These are phyloP conservation scores for Pseudocercospora crystallina DNA, from an alignment of 2,329 filamentous ascomycete species.

Conservation along the genomic window DNA sequence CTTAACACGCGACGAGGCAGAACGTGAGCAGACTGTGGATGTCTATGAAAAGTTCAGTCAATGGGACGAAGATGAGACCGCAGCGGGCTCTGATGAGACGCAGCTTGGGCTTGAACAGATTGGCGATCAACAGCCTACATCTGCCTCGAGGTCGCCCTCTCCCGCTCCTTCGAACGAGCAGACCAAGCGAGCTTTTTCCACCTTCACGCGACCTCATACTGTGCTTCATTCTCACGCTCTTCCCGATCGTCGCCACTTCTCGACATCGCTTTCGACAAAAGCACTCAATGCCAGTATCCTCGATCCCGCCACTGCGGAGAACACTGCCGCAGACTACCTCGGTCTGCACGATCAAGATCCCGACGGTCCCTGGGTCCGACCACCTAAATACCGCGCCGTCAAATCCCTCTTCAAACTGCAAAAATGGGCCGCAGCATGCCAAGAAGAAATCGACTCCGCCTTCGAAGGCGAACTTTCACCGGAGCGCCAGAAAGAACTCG, in stretches of 20 bases:
- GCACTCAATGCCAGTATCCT: not conserved
- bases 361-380: too few relatives aligned
- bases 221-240: too few relatives aligned
- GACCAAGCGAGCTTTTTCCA: conserved; percentile 14
- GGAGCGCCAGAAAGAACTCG: not conserved
- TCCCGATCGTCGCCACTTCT: not conserved
- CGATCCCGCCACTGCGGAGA: conserved; percentile 17
- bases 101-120: not conserved
- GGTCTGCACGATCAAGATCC: conserved; percentile 11
- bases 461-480: too few relatives aligned
- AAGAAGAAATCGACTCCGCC: conserved; percentile 7
- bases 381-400: too few relatives aligned
- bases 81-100: not conserved
- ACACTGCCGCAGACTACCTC: conserved; percentile 28
- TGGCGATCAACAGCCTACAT: too few relatives aligned
- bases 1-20: conserved; percentile 4
- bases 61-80: not conserved
- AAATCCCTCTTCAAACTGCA: too few relatives aligned
- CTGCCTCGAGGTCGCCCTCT: too few relatives aligned
- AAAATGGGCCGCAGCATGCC: not conserved
- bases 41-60: not conserved
- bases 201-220: not conserved
- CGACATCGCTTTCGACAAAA: not conserved
- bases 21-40: conserved; percentile 8
- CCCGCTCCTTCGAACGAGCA: not conserved